phyloP scores from a whole-genome alignment of 2,329 filamentous ascomycete species.

The Microsporum canis region DNA sequence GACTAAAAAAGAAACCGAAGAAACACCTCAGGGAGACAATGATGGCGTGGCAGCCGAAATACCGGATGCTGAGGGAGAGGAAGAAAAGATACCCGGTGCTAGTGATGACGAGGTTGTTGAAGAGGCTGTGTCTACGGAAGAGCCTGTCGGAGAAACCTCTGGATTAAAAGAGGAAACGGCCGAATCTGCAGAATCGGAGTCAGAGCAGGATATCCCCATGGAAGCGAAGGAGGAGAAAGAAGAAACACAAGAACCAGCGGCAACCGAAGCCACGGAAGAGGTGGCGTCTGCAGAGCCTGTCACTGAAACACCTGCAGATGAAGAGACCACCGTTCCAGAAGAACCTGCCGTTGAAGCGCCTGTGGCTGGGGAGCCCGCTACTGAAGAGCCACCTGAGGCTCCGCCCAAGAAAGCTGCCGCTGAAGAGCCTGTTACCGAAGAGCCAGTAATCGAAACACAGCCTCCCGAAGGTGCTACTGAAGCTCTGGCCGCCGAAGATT shows the following conservation, averaged over 20 bases:
- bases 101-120: slow-evolving; percentile 1
- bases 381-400: slow-evolving; percentile 10
- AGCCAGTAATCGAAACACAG: slow-evolving; percentile 12
- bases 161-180: no score
- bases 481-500: slow-evolving; percentile 14
- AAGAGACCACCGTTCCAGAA: slow-evolving; percentile 10
- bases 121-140: not conserved
- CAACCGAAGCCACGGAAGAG: slow-evolving; percentile 9
- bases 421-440: slow-evolving; percentile 12
- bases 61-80: not conserved
- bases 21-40: not conserved
- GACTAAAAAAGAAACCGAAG: slow-evolving; percentile 13
- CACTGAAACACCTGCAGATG: slow-evolving; percentile 14
- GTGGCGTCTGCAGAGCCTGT: slow-evolving; percentile 11
- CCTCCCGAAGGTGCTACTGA: slow-evolving; percentile 12
- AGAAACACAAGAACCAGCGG: slow-evolving; percentile 7
- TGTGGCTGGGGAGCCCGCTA: not conserved
- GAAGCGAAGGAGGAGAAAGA: slow-evolving; percentile 1
- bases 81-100: slow-evolving; percentile 6
- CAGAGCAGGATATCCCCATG: no score
- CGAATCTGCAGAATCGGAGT: no score
- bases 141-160: no score
- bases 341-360: slow-evolving; percentile 1
- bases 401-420: slow-evolving; percentile 11
- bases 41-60: not conserved